phyloP scores from a whole-genome alignment of 78 protist genomes.

The Isochrysis galbana region DNA sequence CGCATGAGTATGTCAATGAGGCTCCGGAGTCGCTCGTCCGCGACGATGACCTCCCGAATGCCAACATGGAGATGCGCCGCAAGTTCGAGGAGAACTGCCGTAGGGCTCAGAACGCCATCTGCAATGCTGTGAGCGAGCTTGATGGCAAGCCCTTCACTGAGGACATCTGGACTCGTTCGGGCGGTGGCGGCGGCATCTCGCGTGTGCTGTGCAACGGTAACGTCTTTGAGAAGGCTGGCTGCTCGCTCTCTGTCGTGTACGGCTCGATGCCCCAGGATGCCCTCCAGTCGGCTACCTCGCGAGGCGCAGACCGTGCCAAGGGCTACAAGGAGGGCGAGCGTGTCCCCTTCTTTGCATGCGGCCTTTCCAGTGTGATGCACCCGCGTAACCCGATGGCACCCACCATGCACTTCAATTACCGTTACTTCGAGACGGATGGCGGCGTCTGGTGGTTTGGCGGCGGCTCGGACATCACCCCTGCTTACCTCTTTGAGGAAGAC shows the following conservation, averaged over 20 bases:
- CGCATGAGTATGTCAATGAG: background rate
- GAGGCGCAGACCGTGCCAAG: slow-evolving; percentile 32
- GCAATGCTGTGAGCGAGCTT: background rate
- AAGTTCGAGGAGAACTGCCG: slow-evolving; percentile 1
- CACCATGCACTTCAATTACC: slow-evolving; percentile 70
- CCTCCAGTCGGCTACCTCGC: slow-evolving; percentile 23
- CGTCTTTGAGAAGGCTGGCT: slow-evolving; percentile 62
- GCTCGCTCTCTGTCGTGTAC: slow-evolving; percentile 32
- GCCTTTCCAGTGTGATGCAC: slow-evolving; percentile 53
- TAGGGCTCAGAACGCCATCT: background rate
- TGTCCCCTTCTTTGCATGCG: slow-evolving; percentile 54
- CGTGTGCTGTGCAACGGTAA: slow-evolving; percentile 47
- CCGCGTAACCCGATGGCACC: slow-evolving; percentile 63
- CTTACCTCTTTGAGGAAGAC: slow-evolving; percentile 52
- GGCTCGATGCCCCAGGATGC: slow-evolving; percentile 54
- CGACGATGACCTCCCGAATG: background rate
- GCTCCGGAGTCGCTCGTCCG: background rate
- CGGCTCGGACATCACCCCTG: slow-evolving; percentile 60
- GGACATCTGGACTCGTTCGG: background rate
- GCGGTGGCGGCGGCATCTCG: slow-evolving; percentile 65
- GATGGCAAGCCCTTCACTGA: background rate
- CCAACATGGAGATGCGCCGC: slow-evolving; percentile 27
- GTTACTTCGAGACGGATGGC: slow-evolving; percentile 59
- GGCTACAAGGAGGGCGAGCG: slow-evolving; percentile 10
- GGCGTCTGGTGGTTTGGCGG: slow-evolving; percentile 68